Evolutionary conservation across 1,139 yeast genomes (phyloP).

Genomic region (Suhomyces yuchorum): DNA sequence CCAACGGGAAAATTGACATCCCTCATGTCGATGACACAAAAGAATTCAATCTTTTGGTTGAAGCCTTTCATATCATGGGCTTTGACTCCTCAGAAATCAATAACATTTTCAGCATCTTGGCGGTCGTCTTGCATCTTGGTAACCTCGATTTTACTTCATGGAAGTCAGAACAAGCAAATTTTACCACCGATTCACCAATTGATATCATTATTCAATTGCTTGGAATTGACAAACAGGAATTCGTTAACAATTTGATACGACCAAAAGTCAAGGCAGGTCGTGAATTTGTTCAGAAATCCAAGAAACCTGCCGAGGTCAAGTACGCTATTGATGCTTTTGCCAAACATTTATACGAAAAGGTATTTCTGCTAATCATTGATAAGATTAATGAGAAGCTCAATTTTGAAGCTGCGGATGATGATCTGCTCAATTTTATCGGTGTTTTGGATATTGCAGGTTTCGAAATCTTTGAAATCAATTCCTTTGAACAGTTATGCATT

Average conservation of each 20-base stretch:
- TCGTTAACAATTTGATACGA: slow-evolving; percentile 59
- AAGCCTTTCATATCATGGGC: slow-evolving; percentile 77
- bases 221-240: slow-evolving; percentile 60
- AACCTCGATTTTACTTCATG: slow-evolving; percentile 74
- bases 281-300: slow-evolving; percentile 80
- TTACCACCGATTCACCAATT: slow-evolving; percentile 57
- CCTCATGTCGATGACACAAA: slow-evolving; percentile 74
- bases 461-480: slow-evolving; percentile 87
- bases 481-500: slow-evolving; percentile 95
- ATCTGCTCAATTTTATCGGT: slow-evolving; percentile 68
- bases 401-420: slow-evolving; percentile 24
- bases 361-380: slow-evolving; percentile 77
- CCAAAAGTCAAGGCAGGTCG: slow-evolving; percentile 93
- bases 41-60: slow-evolving; percentile 61
- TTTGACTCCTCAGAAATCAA: slow-evolving; percentile 57
- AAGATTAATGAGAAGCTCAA: slow-evolving; percentile 73
- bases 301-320: slow-evolving; percentile 78
- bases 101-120: slow-evolving; percentile 65
- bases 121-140: slow-evolving; percentile 83
- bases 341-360: slow-evolving; percentile 79
- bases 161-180: slow-evolving; percentile 78
- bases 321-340: slow-evolving; percentile 85
- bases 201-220: slow-evolving; percentile 60
- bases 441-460: slow-evolving; percentile 97
- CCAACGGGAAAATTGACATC: slow-evolving; percentile 53